Conservation (phyloP, 352 stramenopile genomes). For the Pythium angustatum region DNA sequence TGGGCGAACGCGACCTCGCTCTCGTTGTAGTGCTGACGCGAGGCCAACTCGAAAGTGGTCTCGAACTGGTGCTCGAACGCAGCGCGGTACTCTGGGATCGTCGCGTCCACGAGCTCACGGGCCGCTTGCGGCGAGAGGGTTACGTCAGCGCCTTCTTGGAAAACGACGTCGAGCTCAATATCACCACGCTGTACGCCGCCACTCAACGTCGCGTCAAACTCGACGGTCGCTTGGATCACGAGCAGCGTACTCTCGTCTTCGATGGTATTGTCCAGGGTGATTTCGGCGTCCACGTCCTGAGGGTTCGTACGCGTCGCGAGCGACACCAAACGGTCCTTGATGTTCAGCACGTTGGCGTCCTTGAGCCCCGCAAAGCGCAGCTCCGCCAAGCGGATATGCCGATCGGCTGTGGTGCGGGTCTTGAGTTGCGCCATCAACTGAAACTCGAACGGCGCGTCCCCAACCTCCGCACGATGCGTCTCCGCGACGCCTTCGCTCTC, state of each 20-base stretch:
- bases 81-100: background rate
- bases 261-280: slow-evolving; percentile 64
- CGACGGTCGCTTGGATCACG: slow-evolving; percentile 69
- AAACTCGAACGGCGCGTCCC: slow-evolving; percentile 44
- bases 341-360: slow-evolving; percentile 65
- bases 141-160: slow-evolving; percentile 44
- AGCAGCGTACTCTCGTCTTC: slow-evolving; percentile 68
- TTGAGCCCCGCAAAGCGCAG: slow-evolving; percentile 60
- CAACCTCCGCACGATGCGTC: background rate
- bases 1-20: slow-evolving; percentile 75
- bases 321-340: slow-evolving; percentile 63
- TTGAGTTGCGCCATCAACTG: slow-evolving; percentile 54
- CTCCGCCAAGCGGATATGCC: slow-evolving; percentile 39
- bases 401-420: slow-evolving; percentile 19
- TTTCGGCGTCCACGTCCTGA: slow-evolving; percentile 42
- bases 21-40: slow-evolving; percentile 36
- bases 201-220: slow-evolving; percentile 33
- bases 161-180: slow-evolving; percentile 64
- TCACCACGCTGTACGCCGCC: slow-evolving; percentile 41
- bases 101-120: slow-evolving; percentile 7
- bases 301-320: slow-evolving; percentile 36
- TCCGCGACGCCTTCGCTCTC: slow-evolving; percentile 38
- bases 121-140: slow-evolving; percentile 26
- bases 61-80: slow-evolving; percentile 68
- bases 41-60: slow-evolving; percentile 44